These are phyloP conservation scores for Diplotaxis tenuifolia DNA, from an alignment of 345 rosid species.

Conservation along the genomic window DNA sequence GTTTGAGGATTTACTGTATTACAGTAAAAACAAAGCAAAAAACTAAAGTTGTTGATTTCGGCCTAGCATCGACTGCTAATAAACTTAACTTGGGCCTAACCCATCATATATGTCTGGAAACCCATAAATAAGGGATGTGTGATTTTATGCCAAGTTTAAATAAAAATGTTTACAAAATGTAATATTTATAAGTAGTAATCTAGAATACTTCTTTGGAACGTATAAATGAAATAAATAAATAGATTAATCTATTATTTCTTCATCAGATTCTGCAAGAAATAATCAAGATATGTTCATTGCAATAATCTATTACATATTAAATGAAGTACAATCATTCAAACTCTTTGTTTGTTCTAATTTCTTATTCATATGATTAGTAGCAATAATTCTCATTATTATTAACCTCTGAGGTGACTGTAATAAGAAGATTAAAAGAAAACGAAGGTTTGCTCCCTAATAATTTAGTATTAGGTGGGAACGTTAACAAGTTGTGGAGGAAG, in stretches of 20 bases:
- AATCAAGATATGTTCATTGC: not conserved
- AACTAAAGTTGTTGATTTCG: conserved; percentile 28
- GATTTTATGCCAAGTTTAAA: not conserved
- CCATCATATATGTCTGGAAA: not conserved
- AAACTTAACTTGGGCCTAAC: not conserved
- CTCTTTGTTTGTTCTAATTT: conserved; percentile 26
- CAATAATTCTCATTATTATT: conserved; percentile 20
- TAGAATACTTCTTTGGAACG: not conserved
- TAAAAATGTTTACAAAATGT: not conserved
- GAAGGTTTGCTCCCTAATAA: conserved; percentile 18
- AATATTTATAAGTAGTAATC: not conserved
- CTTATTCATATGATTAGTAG: conserved; percentile 37
- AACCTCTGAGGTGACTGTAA: conserved; percentile 24
- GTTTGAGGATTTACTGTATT: not conserved
- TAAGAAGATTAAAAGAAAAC: conserved; percentile 8
- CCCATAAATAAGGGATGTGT: not conserved
- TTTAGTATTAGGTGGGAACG: conserved; percentile 37
- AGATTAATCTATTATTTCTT: not conserved
- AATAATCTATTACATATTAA: not conserved
- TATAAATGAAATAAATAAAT: not conserved
- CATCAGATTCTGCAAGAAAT: not conserved
- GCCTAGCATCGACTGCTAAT: conserved; percentile 11
- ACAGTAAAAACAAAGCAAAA: not conserved
- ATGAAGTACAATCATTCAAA: conserved; percentile 4
- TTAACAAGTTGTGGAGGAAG: conserved; percentile 38